Conservation (phyloP, 495 filamentous ascomycete genomes). For the Tricharina praecox region DNA sequence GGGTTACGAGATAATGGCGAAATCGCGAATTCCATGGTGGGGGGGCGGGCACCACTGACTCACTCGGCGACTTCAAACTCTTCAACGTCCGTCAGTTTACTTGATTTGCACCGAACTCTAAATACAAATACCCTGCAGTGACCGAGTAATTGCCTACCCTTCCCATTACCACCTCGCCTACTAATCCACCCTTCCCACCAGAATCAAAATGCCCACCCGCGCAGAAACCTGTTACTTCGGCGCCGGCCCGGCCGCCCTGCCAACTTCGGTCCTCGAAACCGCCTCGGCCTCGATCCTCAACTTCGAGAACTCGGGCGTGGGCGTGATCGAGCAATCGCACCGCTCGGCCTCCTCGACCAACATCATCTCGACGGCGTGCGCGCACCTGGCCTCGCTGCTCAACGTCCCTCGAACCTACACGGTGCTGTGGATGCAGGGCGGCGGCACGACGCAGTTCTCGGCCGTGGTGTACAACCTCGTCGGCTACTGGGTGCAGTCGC, state of each 20-base stretch:
- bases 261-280: conserved; percentile 54
- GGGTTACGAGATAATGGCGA: too few species aligned
- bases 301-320: conserved; percentile 64
- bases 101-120: too few species aligned
- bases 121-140: too few species aligned
- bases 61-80: too few species aligned
- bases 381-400: conserved; percentile 19
- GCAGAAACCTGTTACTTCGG: conserved; percentile 63
- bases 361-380: conserved; percentile 30
- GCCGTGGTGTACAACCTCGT: conserved; percentile 37
- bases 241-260: conserved; percentile 70
- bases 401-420: conserved; percentile 21
- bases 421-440: conserved; percentile 29
- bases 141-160: too few species aligned
- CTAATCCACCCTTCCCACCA: background rate
- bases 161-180: too few species aligned
- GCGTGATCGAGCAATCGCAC: conserved; percentile 75
- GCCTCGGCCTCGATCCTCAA: conserved; percentile 65
- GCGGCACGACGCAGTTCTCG: conserved; percentile 38
- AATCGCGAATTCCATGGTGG: too few species aligned
- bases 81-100: too few species aligned
- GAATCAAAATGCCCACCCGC: conserved; percentile 37
- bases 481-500: conserved; percentile 57
- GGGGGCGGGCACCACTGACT: too few species aligned
- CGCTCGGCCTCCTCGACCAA: conserved; percentile 59